Base-by-base conservation (phyloP, 2,329 filamentous ascomycete genomes). In the Claviceps purpurea region DNA sequence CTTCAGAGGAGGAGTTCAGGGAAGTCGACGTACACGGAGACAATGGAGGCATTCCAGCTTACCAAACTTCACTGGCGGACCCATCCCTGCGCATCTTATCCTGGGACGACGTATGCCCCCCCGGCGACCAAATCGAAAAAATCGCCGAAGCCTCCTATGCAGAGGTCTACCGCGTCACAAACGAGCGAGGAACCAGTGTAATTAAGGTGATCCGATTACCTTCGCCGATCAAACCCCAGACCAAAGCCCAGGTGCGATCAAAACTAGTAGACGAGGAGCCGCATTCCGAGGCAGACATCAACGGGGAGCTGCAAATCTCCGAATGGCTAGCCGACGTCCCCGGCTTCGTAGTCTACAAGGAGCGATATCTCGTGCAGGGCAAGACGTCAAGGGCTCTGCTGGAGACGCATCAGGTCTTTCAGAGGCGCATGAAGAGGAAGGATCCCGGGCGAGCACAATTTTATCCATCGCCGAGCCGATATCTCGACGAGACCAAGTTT, bases 61-160 rank as follows among this genome's bases (percentile, higher is more conserved):
- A 49, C 5, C 47, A 41, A 22, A 22, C 16, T 16, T 52, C 39
- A 14, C 13, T 45, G 20, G 47, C 54, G 3, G 61, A 64, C 43
- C 50, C 56, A 5, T 55, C 59, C 7, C 63, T 78, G 16, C 70
- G 73, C 3, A 59, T 72, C 5, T 64, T 81, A 42, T 69, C 70
- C 1, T 84, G 81, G 80, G 64, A 71, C 34, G 78, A 82, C 50
- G 70, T 84, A 34, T 79, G 79, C 48, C 74, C 75, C 0, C 65
- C 70, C 0, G 72, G 70, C 16, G 74, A 77, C 58, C 64, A 65
- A 39, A 78, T 84, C 48, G 70, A 73, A 44, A 84, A 84, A 64
- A 84, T 84, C 49, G 80, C 81, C 10, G 81, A 84, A 61, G 80
- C 81, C 5, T 84, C 81, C 2, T 84, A 78, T 57, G 79, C 81